These are phyloP conservation scores for Nidularia sp. DNA, from an alignment of 768 basidiomycete genomes.

Conservation along the genomic window DNA sequence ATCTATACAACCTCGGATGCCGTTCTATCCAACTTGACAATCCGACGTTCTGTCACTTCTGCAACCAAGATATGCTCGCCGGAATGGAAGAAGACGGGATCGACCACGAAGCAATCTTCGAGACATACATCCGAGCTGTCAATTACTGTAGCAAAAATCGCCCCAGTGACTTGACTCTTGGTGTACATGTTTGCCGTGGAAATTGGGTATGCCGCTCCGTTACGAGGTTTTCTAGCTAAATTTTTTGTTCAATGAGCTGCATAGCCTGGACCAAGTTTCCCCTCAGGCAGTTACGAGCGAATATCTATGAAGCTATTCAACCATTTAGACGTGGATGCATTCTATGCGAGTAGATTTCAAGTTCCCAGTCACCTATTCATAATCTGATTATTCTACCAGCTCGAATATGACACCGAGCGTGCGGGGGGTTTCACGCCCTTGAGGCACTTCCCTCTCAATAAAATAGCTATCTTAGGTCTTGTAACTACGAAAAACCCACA, in stretches of 20 bases:
- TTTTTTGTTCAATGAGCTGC: neutral
- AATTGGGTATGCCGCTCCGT: conserved; percentile 36
- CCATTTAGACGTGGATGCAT: conserved; percentile 52
- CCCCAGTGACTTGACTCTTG: conserved; percentile 49
- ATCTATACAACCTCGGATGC: conserved; percentile 45
- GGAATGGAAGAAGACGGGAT: conserved; percentile 55
- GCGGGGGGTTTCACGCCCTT: conserved; percentile 57
- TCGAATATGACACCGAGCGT: conserved; percentile 65
- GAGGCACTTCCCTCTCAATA: conserved; percentile 42
- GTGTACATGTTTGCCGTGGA: conserved; percentile 60
- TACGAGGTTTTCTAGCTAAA: neutral
- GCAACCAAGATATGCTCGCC: conserved; percentile 48
- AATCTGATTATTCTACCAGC: conserved; percentile 25
- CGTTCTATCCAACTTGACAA: conserved; percentile 51
- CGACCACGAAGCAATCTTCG: conserved; percentile 60
- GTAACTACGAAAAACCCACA: conserved; percentile 45
- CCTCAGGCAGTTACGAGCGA: conserved; percentile 55
- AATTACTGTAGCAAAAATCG: conserved; percentile 50
- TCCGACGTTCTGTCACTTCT: conserved; percentile 62
- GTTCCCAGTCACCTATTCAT: neutral
- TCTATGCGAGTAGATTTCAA: conserved; percentile 31
- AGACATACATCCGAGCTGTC: conserved; percentile 67
- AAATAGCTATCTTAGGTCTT: conserved; percentile 43
- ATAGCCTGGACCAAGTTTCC: conserved; percentile 33
- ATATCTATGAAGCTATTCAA: conserved; percentile 56